Base-by-base conservation (phyloP, 176 grass and related monocot species). In the Neostapfia colusana region DNA sequence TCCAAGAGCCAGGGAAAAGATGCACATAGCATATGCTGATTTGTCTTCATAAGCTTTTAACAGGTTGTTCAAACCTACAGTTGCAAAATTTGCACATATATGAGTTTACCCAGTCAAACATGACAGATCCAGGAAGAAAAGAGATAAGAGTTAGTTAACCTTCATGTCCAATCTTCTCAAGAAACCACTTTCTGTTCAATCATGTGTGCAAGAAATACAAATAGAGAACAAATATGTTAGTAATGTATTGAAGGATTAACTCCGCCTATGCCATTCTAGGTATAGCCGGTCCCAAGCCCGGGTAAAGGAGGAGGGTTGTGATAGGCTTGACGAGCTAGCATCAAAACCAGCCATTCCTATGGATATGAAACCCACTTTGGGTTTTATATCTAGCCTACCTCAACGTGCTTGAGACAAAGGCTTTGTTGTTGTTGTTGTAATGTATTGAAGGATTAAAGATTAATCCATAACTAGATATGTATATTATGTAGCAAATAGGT, bases 1-100 rank as follows among this genome's bases (percentile, higher is more conserved):
- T 74, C 87, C 95, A 86, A 99, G 91, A 86, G 89, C 89, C 86
- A 95, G 89, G 57, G 95, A 95, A 90, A 95, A 99, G 51, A 95
- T 92, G 77, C 95, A 95, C 87, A 95, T 92, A 60, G 95, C 91
- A 90, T 86, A 95, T 35, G 95, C 95, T 69, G 95, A 95, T 88
- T 99, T 99, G 81, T 95, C 95, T 83, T 99, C 91, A 69, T 95
- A 94, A 82, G 95, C 95, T 31, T 83, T 90, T 73, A 99, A 65
- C 59, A 99, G 11, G 73, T 95, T 99, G 86, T 99, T 99, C 69
- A 99, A 79, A 64, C 95, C 95, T 99, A 73, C 10, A 79, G 65
- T 73, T 31, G 31, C 51, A 65, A 78, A 79, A 37, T 59, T 27
- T 79, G 43, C 39, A 73, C 59, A 80, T 18, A 82, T 74, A 82